Conservation (phyloP, 2,329 filamentous ascomycete species). For the Ophiocordyceps unilateralis region DNA sequence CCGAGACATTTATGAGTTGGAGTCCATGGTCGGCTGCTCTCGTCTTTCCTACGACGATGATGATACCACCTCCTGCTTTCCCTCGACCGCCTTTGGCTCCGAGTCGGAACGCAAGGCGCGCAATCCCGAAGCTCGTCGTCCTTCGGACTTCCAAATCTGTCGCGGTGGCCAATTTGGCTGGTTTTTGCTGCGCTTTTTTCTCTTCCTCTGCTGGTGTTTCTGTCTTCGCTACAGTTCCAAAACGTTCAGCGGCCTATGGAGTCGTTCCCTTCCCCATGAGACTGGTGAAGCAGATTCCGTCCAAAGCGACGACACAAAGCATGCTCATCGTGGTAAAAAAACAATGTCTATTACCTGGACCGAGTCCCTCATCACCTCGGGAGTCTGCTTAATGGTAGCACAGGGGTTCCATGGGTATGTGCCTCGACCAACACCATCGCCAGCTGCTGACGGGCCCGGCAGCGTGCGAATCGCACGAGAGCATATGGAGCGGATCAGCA, state of each 20-base stretch:
- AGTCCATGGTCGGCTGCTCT: neutral
- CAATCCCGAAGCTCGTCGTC: slow-evolving; percentile 4
- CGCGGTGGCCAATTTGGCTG: neutral
- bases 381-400: slow-evolving; percentile 5
- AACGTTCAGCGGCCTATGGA: too few species aligned
- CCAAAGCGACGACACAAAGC: too few species aligned
- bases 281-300: too few species aligned
- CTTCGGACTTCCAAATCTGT: slow-evolving; percentile 6
- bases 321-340: too few species aligned
- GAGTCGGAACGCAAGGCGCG: slow-evolving; percentile 7
- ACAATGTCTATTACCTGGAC: slow-evolving; percentile 2
- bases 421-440: neutral
- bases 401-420: slow-evolving; percentile 8
- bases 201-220: slow-evolving; percentile 4
- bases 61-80: neutral
- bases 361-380: slow-evolving; percentile 2
- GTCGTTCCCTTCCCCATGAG: too few species aligned
- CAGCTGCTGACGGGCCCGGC: neutral
- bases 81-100: slow-evolving; percentile 5
- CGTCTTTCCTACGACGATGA: neutral
- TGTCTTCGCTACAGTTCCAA: too few species aligned
- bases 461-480: slow-evolving; percentile 8
- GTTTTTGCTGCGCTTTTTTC: slow-evolving; percentile 1
- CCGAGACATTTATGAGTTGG: neutral
- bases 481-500: slow-evolving; percentile 7